These are phyloP conservation scores for Daldinia sp. DNA, from an alignment of 2,329 filamentous ascomycete genomes.

Conservation along the genomic window DNA sequence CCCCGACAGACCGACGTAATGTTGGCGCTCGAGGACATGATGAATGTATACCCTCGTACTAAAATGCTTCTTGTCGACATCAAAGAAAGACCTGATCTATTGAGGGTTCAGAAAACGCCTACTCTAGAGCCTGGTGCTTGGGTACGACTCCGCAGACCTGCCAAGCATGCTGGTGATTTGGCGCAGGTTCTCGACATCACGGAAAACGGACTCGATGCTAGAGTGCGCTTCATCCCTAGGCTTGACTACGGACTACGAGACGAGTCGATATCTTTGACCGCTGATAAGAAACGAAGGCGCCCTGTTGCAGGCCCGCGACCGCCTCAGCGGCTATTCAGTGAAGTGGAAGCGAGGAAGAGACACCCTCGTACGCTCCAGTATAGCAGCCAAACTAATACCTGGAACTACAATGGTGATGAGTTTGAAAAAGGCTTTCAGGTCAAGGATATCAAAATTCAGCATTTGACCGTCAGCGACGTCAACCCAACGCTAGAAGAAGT, in stretches of 20 bases:
- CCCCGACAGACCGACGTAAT: slow-evolving; percentile 87
- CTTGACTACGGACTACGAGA: slow-evolving; percentile 92
- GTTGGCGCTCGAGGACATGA: slow-evolving; percentile 82
- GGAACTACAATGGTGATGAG: slow-evolving; percentile 87
- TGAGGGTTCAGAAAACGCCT: slow-evolving; percentile 88
- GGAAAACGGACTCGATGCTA: slow-evolving; percentile 89
- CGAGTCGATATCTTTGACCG: slow-evolving; percentile 65
- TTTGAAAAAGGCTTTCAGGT: slow-evolving; percentile 94
- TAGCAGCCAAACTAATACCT: slow-evolving; percentile 83
- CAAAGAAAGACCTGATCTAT: slow-evolving; percentile 97
- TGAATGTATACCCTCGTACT: slow-evolving; percentile 88
- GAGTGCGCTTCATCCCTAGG: slow-evolving; percentile 87
- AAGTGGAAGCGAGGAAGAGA: slow-evolving; percentile 90
- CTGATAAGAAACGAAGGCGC: slow-evolving; percentile 85
- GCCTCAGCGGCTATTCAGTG: slow-evolving; percentile 91
- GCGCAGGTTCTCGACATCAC: slow-evolving; percentile 94
- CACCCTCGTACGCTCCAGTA: slow-evolving; percentile 73
- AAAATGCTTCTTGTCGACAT: slow-evolving; percentile 92
- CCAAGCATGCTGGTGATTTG: slow-evolving; percentile 88
- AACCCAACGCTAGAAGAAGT: slow-evolving; percentile 95
- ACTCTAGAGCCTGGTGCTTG: slow-evolving; percentile 88
- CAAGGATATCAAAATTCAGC: slow-evolving; percentile 92
- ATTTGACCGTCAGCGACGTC: slow-evolving; percentile 87
- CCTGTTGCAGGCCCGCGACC: slow-evolving; percentile 74
- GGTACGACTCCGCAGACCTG: slow-evolving; percentile 84